Evolutionary conservation across 192 early-diverging fungal species (phyloP).

Genomic region (Podila epicladia): DNA sequence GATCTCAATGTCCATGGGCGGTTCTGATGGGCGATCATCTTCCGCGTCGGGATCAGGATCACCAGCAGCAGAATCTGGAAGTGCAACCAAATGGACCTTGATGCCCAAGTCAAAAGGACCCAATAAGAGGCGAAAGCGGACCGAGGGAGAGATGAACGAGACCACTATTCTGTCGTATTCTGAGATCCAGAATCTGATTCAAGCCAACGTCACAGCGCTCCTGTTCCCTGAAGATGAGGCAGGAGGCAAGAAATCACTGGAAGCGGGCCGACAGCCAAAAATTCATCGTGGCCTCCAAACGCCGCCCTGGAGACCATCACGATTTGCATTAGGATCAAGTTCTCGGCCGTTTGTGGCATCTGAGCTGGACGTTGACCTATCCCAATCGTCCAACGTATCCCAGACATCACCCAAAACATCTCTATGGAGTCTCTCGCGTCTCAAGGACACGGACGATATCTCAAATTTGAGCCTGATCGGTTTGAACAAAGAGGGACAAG

Average conservation of each 20-base stretch:
- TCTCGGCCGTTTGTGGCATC: not conserved
- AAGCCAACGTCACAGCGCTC: constrained; percentile 31
- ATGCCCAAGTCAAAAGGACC: not conserved
- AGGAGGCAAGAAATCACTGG: not conserved
- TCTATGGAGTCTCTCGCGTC: constrained; percentile 34
- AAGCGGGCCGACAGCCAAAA: not conserved
- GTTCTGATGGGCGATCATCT: not conserved
- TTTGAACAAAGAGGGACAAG: not conserved
- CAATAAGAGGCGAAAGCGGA: constrained; percentile 9
- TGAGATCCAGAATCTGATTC: constrained; percentile 38
- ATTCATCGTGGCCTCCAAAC: not conserved
- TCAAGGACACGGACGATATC: constrained; percentile 11
- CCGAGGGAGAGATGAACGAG: constrained; percentile 27
- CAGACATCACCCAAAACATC: constrained; percentile 12
- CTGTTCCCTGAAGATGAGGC: constrained; percentile 23
- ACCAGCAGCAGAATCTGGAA: not conserved
- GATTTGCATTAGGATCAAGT: constrained; percentile 10
- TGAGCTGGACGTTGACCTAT: constrained; percentile 7
- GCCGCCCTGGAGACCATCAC: constrained; percentile 43
- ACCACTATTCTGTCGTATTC: constrained; percentile 27
- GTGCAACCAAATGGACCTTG: constrained; percentile 10
- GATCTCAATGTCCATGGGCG: constrained; percentile 28
- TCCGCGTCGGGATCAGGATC: constrained; percentile 1
- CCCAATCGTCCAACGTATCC: constrained; percentile 14
- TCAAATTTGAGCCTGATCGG: not conserved